phyloP scores from a whole-genome alignment of 2,329 filamentous ascomycete species.

The Colletotrichum liriopes region DNA sequence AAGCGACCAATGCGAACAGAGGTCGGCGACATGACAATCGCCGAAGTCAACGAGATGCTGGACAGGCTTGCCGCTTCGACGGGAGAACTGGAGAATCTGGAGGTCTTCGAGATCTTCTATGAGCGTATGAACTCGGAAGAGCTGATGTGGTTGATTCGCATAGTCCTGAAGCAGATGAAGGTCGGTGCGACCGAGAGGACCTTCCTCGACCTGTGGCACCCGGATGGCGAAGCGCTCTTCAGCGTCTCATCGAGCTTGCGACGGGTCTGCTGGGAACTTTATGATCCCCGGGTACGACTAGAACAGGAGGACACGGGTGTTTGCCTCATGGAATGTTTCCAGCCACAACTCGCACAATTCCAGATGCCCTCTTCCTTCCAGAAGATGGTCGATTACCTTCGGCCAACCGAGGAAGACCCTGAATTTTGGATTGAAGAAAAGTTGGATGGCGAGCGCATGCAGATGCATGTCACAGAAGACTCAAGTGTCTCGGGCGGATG shows the following conservation, averaged over 20 bases:
- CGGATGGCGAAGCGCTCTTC: conserved; percentile 83
- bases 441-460: conserved; percentile 96
- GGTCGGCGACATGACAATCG: conserved; percentile 86
- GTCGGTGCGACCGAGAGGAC: conserved; percentile 89
- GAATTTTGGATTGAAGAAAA: conserved; percentile 99
- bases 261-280: conserved; percentile 94
- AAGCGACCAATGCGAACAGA: conserved; percentile 84
- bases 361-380: conserved; percentile 85
- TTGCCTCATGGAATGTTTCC: conserved; percentile 92
- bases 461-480: conserved; percentile 91
- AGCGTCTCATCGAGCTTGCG: conserved; percentile 92
- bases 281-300: conserved; percentile 80
- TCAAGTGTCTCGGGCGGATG: conserved; percentile 76
- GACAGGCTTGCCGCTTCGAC: conserved; percentile 83
- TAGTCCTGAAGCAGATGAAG: conserved; percentile 86
- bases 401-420: conserved; percentile 77
- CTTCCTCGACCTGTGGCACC: conserved; percentile 86
- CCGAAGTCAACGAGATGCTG: conserved; percentile 89
- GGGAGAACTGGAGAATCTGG: conserved; percentile 87
- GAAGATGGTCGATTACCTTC: conserved; percentile 80
- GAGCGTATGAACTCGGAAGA: conserved; percentile 93
- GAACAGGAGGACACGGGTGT: conserved; percentile 83
- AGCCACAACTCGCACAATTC: conserved; percentile 94
- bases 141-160: conserved; percentile 93
- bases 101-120: conserved; percentile 89